These are phyloP conservation scores for Apiospora rasikravindrae DNA, from an alignment of 2,329 filamentous ascomycete genomes.

Conservation along the genomic window DNA sequence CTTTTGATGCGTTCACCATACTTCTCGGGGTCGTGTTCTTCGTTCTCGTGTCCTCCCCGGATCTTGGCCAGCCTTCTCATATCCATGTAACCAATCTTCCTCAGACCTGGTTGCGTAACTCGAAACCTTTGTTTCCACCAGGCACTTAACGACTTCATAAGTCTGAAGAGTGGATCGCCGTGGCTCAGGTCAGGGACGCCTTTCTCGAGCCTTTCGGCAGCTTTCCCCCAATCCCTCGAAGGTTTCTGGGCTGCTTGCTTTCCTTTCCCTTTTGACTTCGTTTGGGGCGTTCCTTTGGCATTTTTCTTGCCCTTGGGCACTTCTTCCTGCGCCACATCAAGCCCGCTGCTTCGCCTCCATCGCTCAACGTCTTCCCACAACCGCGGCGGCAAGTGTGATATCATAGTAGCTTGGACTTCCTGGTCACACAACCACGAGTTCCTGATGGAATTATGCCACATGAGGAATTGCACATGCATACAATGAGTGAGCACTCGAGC, in stretches of 20 bases:
- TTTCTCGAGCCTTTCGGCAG: slow-evolving; percentile 71
- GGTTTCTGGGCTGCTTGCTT: slow-evolving; percentile 41
- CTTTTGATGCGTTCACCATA: slow-evolving; percentile 80
- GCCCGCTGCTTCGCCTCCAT: slow-evolving; percentile 72
- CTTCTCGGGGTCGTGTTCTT: slow-evolving; percentile 62
- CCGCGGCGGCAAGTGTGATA: slow-evolving; percentile 72
- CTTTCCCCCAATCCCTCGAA: slow-evolving; percentile 71
- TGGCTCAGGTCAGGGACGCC: slow-evolving; percentile 78
- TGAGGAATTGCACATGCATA: slow-evolving; percentile 83
- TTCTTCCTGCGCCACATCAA: slow-evolving; percentile 53
- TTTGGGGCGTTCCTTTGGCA: slow-evolving; percentile 45
- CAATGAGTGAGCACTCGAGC: slow-evolving; percentile 83
- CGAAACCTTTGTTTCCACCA: slow-evolving; percentile 91
- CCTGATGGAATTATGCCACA: slow-evolving; percentile 87
- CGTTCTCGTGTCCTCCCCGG: slow-evolving; percentile 70
- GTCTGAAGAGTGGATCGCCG: slow-evolving; percentile 78
- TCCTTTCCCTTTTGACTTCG: slow-evolving; percentile 40
- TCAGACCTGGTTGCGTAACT: slow-evolving; percentile 76
- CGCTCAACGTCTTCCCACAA: slow-evolving; percentile 76
- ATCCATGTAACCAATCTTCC: slow-evolving; percentile 90
- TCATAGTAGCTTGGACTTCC: slow-evolving; percentile 75
- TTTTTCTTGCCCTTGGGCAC: slow-evolving; percentile 30
- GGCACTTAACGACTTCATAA: slow-evolving; percentile 76
- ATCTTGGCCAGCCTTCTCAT: slow-evolving; percentile 77
- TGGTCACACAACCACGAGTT: slow-evolving; percentile 85